A percentile compares a stretch with the other conserved stretches of the same genome.
These are phyloP conservation scores for Nakaseomyces delphensis DNA, from an alignment of 1,139 yeast genomes.

Conservation along the genomic window DNA sequence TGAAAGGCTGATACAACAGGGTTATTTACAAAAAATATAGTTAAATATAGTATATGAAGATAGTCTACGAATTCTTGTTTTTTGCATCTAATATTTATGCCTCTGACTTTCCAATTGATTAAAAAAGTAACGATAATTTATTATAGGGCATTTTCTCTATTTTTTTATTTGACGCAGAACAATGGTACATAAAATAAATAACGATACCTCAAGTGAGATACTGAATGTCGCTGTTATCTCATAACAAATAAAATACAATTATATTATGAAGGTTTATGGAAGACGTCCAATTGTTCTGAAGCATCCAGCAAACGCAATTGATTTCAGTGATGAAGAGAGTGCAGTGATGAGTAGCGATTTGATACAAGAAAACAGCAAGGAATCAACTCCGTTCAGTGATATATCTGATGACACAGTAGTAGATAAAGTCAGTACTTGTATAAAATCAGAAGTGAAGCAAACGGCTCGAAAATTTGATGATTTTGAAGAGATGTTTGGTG, in stretches of 20 bases:
- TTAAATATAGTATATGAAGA: too few species aligned
- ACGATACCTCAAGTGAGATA: too few species aligned
- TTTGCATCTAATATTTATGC: too few species aligned
- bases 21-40: conserved; percentile 70
- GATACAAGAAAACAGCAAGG: background rate
- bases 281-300: background rate
- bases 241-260: too few species aligned
- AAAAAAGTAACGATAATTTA: too few species aligned
- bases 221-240: too few species aligned
- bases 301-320: background rate
- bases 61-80: too few species aligned
- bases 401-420: too few species aligned
- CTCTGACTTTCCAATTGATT: too few species aligned
- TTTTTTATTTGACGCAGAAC: too few species aligned
- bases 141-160: too few species aligned
- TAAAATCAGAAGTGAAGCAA: background rate
- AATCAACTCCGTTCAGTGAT: background rate
- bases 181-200: too few species aligned
- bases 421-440: background rate
- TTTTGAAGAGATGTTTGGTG: background rate
- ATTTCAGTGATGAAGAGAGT: conserved; percentile 1
- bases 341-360: background rate
- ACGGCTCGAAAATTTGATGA: background rate
- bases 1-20: conserved; percentile 88
- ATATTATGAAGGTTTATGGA: background rate